Conservation (phyloP, 2,329 filamentous ascomycete species). For the Cercospora canescens region DNA sequence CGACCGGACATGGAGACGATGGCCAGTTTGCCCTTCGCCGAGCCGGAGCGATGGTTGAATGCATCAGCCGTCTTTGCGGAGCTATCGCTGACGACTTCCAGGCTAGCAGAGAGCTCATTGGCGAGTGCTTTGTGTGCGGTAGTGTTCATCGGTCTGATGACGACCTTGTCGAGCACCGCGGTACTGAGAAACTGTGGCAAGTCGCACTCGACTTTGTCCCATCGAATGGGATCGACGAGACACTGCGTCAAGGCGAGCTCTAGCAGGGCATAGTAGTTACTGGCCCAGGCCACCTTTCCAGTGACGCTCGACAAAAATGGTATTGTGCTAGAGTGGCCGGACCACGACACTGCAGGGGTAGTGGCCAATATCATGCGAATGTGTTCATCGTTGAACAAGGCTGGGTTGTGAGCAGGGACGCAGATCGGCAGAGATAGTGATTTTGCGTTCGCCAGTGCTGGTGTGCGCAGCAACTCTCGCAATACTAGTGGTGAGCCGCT, state of each 20-base stretch:
- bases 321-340: background rate
- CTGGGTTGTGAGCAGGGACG: background rate
- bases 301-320: background rate
- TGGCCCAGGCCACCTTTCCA: background rate
- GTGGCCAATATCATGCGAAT: background rate
- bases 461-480: background rate
- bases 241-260: background rate
- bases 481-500: background rate
- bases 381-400: background rate
- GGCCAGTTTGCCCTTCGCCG: background rate
- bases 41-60: background rate
- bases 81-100: background rate
- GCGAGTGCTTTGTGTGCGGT: background rate
- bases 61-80: background rate
- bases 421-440: background rate
- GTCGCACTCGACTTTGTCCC: background rate
- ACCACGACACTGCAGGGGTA: background rate
- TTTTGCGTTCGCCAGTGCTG: background rate
- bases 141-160: background rate
- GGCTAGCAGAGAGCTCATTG: background rate
- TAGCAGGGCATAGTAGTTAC: background rate
- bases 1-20: constrained; percentile 12
- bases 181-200: background rate
- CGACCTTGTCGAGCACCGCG: background rate
- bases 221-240: background rate